Evolutionary conservation across 805 yeast species (phyloP).

Genomic region (Wickerhamomyces ciferrii): DNA sequence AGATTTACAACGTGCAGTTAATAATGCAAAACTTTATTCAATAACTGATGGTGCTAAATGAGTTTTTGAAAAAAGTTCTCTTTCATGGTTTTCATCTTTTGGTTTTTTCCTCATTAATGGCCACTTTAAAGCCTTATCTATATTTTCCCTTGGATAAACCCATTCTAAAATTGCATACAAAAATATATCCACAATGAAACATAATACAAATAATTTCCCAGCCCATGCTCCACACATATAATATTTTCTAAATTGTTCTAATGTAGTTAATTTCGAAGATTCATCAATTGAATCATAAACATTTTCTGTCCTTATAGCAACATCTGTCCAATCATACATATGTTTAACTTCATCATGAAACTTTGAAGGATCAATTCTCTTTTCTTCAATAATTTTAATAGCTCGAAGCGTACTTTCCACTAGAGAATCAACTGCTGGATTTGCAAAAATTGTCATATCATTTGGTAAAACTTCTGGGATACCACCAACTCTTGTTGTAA

Average conservation of each 20-base stretch:
- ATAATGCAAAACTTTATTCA: neutral
- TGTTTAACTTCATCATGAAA: slow-evolving; percentile 74
- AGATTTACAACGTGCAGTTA: slow-evolving; percentile 9
- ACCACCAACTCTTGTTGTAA: slow-evolving; percentile 95
- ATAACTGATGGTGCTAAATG: neutral
- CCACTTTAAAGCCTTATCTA: slow-evolving; percentile 84
- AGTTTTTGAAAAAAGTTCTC: neutral
- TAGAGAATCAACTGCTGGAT: slow-evolving; percentile 80
- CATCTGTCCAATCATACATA: slow-evolving; percentile 91
- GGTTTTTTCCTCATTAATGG: slow-evolving; percentile 32
- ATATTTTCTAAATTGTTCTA: slow-evolving; percentile 56
- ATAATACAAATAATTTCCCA: slow-evolving; percentile 74
- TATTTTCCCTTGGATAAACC: slow-evolving; percentile 58
- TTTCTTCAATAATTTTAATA: slow-evolving; percentile 49
- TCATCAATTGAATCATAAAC: slow-evolving; percentile 60
- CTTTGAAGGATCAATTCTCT: slow-evolving; percentile 58
- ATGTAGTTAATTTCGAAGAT: slow-evolving; percentile 27
- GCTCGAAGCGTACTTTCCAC: slow-evolving; percentile 72
- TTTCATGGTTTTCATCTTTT: neutral
- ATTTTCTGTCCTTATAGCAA: slow-evolving; percentile 78
- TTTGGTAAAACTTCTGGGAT: slow-evolving; percentile 93
- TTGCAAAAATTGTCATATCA: slow-evolving; percentile 89
- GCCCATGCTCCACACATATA: slow-evolving; percentile 79
- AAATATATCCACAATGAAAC: slow-evolving; percentile 76
- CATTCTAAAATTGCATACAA: slow-evolving; percentile 59